Evolutionary conservation across 495 filamentous ascomycete species (phyloP), one percentile per base, ranked within the genome.

Genomic region (Aspergillus incahuasiensis): DNA sequence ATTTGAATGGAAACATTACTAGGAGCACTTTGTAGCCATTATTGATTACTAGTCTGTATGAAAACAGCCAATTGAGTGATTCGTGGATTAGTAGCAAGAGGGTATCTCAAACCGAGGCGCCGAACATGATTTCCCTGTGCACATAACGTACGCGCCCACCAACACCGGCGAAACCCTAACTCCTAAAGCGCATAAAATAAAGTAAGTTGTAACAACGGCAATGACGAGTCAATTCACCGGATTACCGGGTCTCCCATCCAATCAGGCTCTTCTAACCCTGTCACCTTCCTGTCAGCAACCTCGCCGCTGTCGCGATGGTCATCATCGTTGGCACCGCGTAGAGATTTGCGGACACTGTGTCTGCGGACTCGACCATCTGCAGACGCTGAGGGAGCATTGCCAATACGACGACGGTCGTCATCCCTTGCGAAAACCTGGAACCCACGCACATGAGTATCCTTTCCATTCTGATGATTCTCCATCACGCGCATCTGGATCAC

Each of bases 391-490:
- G 71, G 68, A 15, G 67, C 74, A 60, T 61, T 64, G 15, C 56
- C 68, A 30, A 68, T 52, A 1, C 67, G 66, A 0, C 67, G 63
- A 0, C 69, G 66, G 32, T 60, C 68, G 43, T 82, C 79, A 59
- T 97, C 91, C 40, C 79, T 71, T 5, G 89, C 89, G 67, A 90
- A 98, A 22, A 98, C 83, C 78, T 97, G 92, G 67, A 98, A 79
- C 0, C 90, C 92, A 35, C 94, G 85, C 39, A 98, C 84, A 79
- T 98, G 94, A 3, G 94, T 98, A 68, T 98, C 94, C 67, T 98
- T 98, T 52, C 94, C 94, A 69, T 98, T 98, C 76, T 98, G 94
- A 72, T 98, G 94, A 62, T 98, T 98, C 74, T 96, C 95, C 54
- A 90, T 80, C 58, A 98, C 81, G 48, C 83, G 82, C 48, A 97